These are phyloP conservation scores for Triticum aestivum DNA, from an alignment of 176 grass and related monocot species.

Conservation along the genomic window IWGSC_CS_RefSeq_v2.1 NC_057812.1:603250578-603251077, in stretches of 20 bases:
- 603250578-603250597: neutral
- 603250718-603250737: neutral
- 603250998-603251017: neutral
- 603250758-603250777: neutral
- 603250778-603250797: neutral
- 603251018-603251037: neutral
- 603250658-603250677: neutral
- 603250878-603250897: neutral
- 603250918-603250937: neutral
- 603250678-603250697: constrained; percentile 17
- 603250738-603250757: neutral
- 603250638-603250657: neutral
- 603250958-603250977: no score
- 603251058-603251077: no score
- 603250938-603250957: neutral
- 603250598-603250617: neutral
- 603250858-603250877: neutral
- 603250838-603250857: neutral
- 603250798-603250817: neutral
- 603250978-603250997: neutral
- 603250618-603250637: neutral
- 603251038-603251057: no score
- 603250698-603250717: neutral
- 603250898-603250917: neutral
- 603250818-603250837: neutral